Conservation (phyloP, 352 stramenopile genomes). For the Nothophytophthora sp. region DNA sequence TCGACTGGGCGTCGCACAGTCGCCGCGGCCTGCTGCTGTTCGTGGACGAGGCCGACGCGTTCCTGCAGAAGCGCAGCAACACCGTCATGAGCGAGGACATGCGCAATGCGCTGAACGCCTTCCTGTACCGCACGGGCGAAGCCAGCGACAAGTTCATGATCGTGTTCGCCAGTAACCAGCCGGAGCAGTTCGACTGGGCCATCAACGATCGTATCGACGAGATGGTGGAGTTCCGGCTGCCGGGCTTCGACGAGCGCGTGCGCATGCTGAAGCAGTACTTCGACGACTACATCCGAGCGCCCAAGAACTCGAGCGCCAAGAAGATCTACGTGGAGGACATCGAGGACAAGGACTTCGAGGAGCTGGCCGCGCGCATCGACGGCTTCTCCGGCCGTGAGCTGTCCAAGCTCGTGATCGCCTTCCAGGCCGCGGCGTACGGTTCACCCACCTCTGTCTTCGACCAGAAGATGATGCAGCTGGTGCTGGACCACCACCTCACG, state of each 20-base stretch:
- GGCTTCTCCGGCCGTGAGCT: constrained; percentile 99
- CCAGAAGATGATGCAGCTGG: constrained; percentile 93
- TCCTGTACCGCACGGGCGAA: constrained; percentile 98
- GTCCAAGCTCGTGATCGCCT: constrained; percentile 99
- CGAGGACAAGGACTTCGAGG: constrained; percentile 91
- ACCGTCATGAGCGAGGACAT: constrained; percentile 96
- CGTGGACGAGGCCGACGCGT: constrained; percentile 99
- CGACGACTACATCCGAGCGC: constrained; percentile 94
- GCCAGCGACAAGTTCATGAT: constrained; percentile 99
- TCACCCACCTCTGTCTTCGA: constrained; percentile 93
- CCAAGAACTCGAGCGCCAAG: constrained; percentile 86
- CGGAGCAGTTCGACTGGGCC: constrained; percentile 98
- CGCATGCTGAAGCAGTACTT: constrained; percentile 99
- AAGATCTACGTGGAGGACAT: constrained; percentile 93
- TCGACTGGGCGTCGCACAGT: constrained; percentile 98
- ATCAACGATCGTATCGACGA: constrained; percentile 99
- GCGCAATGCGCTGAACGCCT: constrained; percentile 99
- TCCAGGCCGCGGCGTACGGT: constrained; percentile 98
- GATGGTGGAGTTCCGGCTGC: constrained; percentile 97
- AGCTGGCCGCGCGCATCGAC: constrained; percentile 92
- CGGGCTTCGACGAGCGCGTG: constrained; percentile 93
- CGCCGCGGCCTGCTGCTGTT: constrained; percentile 97
- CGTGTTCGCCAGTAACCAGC: constrained; percentile 99
- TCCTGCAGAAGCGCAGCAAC: constrained; percentile 97
- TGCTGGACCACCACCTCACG: constrained; percentile 93